Base-by-base conservation (phyloP, 306 rosid genomes). In the Senna tora region DNA sequence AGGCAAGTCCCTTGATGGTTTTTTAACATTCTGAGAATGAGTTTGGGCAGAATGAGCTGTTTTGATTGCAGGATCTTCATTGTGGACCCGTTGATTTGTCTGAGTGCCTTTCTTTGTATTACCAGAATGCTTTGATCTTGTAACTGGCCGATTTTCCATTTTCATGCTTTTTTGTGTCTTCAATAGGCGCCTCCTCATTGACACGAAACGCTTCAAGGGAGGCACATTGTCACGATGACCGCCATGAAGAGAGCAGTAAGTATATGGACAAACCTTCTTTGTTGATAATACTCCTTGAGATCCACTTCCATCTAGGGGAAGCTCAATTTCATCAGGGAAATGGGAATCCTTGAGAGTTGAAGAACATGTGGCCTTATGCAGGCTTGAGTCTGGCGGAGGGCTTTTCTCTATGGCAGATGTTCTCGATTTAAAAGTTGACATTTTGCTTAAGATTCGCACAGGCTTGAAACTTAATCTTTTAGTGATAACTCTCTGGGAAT, bases 201-300 rank as follows among this genome's bases (percentile, higher is more conserved):
- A 94, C 58, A 89, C 75, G 32, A 91, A 83, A 41, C 88, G 90
- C 83, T 84, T 86, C 76, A 91, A 72, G 0, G 96, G 88, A 76
- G 93, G 93, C 53, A 65, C 47, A 74, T 58, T 75, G 41, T 61
- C 70, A 5, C 77, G 92, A 58, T 68, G 89, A 79, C 86, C 95
- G 7, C 97, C 93, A 55, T 94, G 99, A 65, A 94, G 97, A 19
- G 97, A 94, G 79, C 97, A 94, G 22, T 89, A 91, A 51, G 81
- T 75, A 65, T 86, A 94, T 6, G 88, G 80, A 79, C 99, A 94
- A 74, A 88, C 84, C 79, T 81, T 89, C 51, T 15, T 33, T 9
- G 58, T 54, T 16, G 17, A 59, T 13, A 79, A 61, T 53, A 32
- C 57, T 42, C 63, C 83, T 67, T 82, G 87, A 52, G 82, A 80